A percentile compares a stretch with the other conserved stretches of the same genome.
Evolutionary conservation across 352 stramenopile genomes (phyloP).

Genomic region (Phytopythium oedochilum): DNA sequence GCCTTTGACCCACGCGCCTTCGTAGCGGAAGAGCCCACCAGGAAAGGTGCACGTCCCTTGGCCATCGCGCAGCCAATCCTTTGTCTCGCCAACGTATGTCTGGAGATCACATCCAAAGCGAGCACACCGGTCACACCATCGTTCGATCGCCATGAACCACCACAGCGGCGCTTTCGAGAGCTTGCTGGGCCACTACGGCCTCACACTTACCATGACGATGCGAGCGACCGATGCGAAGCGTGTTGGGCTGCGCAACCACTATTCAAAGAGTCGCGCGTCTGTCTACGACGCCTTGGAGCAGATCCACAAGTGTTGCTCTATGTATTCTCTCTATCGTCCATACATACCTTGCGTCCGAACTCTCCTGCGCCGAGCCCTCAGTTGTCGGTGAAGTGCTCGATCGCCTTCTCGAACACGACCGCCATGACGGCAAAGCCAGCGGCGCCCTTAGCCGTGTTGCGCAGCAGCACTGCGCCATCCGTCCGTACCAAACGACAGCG

Average conservation of each 20-base stretch:
- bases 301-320: neutral
- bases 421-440: slow-evolving; percentile 79
- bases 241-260: neutral
- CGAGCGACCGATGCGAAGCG: neutral
- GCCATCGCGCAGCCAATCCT: slow-evolving; percentile 38
- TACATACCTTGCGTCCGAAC: neutral
- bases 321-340: neutral
- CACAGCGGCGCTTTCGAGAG: neutral
- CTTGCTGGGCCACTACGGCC: too few relatives aligned
- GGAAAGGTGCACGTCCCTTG: slow-evolving; percentile 43
- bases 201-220: neutral
- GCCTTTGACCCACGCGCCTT: slow-evolving; percentile 55
- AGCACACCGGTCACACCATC: neutral
- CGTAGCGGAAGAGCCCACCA: slow-evolving; percentile 44
- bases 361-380: slow-evolving; percentile 9
- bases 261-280: neutral
- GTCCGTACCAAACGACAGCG: slow-evolving; percentile 7
- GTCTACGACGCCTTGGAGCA: neutral
- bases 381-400: slow-evolving; percentile 46
- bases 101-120: neutral
- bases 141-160: too few relatives aligned
- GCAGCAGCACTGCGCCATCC: slow-evolving; percentile 42
- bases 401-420: slow-evolving; percentile 82
- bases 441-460: slow-evolving; percentile 72
- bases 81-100: slow-evolving; percentile 37